Evolutionary conservation across 176 grass and related monocot genomes (phyloP).

Genomic region (Saccharum officinarum): DNA sequence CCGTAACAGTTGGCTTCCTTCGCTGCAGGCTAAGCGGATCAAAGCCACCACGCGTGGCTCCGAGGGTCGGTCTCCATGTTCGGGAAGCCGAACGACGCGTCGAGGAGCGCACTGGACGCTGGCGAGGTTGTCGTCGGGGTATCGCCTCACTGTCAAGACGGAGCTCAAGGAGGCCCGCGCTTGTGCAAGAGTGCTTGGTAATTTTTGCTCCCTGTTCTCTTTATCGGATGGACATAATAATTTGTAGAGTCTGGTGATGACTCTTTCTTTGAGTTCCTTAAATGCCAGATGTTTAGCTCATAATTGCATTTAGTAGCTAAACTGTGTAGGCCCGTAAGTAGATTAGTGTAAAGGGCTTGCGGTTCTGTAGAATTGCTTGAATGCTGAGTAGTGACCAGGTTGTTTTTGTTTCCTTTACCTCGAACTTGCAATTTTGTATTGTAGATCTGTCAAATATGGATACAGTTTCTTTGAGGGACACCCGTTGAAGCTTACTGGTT

Average conservation of each 20-base stretch:
- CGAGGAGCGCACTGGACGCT: constrained; percentile 59
- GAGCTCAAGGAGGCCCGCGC: constrained; percentile 64
- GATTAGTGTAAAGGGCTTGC: neutral
- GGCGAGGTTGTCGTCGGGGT: constrained; percentile 47
- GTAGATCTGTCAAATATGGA: neutral
- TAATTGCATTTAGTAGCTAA: neutral
- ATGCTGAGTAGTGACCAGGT: neutral
- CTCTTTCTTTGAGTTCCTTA: neutral
- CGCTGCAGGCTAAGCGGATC: constrained; percentile 63
- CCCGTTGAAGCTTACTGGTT: too few species aligned
- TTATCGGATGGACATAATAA: neutral
- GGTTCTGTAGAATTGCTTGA: neutral
- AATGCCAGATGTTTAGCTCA: neutral
- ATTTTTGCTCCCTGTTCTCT: constrained; percentile 24
- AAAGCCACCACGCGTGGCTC: constrained; percentile 71
- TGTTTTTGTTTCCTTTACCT: neutral
- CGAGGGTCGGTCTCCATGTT: constrained; percentile 65
- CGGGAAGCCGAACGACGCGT: constrained; percentile 53
- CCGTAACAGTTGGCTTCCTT: neutral
- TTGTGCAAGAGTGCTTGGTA: constrained; percentile 73
- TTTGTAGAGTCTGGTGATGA: neutral
- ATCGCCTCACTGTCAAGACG: constrained; percentile 50
- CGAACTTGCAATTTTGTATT: neutral
- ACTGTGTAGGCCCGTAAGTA: neutral
- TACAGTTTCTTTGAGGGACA: neutral